A percentile compares a stretch with the other conserved stretches of the same genome.
These are phyloP conservation scores for Boletus rubropictus DNA, from an alignment of 768 basidiomycete genomes.

Conservation along the genomic window DNA sequence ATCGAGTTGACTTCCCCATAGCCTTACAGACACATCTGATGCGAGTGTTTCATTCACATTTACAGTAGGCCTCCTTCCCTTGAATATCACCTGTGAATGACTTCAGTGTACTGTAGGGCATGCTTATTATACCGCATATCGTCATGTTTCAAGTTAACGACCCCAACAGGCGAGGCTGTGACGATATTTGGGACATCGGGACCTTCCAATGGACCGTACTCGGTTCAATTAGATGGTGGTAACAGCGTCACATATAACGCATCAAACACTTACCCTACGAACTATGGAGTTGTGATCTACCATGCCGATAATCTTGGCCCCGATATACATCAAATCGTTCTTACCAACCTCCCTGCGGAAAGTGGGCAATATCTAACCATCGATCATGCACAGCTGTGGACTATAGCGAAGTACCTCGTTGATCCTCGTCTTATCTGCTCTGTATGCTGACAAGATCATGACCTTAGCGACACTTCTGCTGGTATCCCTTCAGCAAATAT, in stretches of 20 bases:
- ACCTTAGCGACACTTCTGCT: not conserved
- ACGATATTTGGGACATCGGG: conserved; percentile 41
- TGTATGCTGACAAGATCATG: not conserved
- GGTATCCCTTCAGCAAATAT: not conserved
- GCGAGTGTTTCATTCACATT: conserved; percentile 37
- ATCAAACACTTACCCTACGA: conserved; percentile 13
- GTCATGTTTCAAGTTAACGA: not conserved
- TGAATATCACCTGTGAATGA: not conserved
- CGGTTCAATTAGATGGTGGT: conserved; percentile 33
- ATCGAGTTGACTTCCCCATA: conserved; percentile 12
- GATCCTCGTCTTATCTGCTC: not conserved
- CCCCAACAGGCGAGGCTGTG: conserved; percentile 38
- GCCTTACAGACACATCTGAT: conserved; percentile 30
- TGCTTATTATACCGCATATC: not conserved
- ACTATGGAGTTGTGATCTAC: conserved; percentile 28
- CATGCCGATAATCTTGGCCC: conserved; percentile 36
- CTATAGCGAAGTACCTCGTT: conserved; percentile 14
- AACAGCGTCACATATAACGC: conserved; percentile 14
- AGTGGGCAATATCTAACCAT: conserved; percentile 26
- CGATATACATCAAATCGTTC: conserved; percentile 31
- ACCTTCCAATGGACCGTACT: conserved; percentile 32
- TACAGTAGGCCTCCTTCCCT: conserved; percentile 26
- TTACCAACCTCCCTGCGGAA: conserved; percentile 28
- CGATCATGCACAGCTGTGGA: conserved; percentile 29
- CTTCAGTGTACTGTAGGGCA: conserved; percentile 15